These are phyloP conservation scores for Debaryomyces tyrocola DNA, from an alignment of 805 yeast species.

Conservation along the genomic window DNA sequence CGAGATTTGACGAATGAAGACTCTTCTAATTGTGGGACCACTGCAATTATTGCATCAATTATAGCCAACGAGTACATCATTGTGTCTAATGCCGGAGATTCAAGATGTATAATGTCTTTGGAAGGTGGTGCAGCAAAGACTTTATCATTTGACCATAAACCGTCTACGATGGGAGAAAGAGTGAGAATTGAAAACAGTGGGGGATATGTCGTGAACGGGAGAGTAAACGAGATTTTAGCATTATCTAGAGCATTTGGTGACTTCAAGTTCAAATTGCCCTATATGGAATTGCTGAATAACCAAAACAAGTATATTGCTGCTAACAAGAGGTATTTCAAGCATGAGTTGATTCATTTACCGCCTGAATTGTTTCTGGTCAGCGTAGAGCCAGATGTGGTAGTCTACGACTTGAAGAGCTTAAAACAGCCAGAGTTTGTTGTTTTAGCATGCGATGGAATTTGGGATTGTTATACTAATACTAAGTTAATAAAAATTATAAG, in stretches of 20 bases:
- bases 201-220: conserved; percentile 34
- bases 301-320: conserved; percentile 32
- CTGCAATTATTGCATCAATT: conserved; percentile 36
- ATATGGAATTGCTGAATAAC: conserved; percentile 22
- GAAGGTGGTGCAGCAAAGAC: conserved; percentile 60
- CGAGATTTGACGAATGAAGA: conserved; percentile 22
- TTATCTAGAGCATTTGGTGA: conserved; percentile 47
- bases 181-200: conserved; percentile 43
- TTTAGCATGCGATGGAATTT: conserved; percentile 47
- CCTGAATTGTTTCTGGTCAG: conserved; percentile 45
- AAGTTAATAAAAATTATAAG: conserved; percentile 55
- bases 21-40: conserved; percentile 41
- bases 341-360: conserved; percentile 35
- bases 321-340: conserved; percentile 18
- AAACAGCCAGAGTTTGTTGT: conserved; percentile 37
- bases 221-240: conserved; percentile 46
- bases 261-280: conserved; percentile 41
- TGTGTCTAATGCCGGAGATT: conserved; percentile 76
- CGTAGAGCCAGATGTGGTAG: conserved; percentile 43
- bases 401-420: conserved; percentile 28
- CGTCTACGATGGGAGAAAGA: conserved; percentile 43
- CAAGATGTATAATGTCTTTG: conserved; percentile 59
- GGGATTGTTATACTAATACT: conserved; percentile 54
- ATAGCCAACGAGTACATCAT: conserved; percentile 40
- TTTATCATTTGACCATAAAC: conserved; percentile 45